Evolutionary conservation across 2,329 filamentous ascomycete species (phyloP), one percentile per base, ranked within the genome.

Genomic region (Penicillium italicum): DNA sequence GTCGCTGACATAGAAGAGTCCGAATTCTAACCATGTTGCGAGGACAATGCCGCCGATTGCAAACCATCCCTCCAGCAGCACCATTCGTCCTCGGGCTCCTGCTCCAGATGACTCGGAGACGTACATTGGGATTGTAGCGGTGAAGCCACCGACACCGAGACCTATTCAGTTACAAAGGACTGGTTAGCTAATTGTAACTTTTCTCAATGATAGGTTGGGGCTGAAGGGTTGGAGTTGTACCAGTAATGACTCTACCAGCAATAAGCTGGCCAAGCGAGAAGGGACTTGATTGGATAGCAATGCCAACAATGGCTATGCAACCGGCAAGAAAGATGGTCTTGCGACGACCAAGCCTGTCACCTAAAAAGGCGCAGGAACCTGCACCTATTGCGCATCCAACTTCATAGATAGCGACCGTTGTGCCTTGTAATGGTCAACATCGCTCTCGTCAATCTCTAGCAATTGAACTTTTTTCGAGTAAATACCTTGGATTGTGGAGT

Each of bases 21-120:
- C 75, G 28, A 74, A 69, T 44, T 75, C 74, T 8, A 76, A 62
- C 69, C 73, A 77, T 41, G 72, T 72, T 11, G 72, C 74, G 12
- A 61, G 43, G 11, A 47, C 61, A 28, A 61, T 44, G 11, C 60
- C 60, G 6, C 59, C 57, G n/a, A 62, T 62, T 3, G 59, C 59
- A 49, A 62, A 62, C 59, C 59, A 62, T 10, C 60, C 60, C 20
- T 62, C 55, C 2, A 62, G 34, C n/a, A 62, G 38, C 16, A 62
- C 60, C 60, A 61, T 62, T n/a, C 54, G 45, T 37, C 60, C 60
- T 28, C 60, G 60, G 22, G 54, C 53, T n/a, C 55, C 59, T 22
- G 60, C 53, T 7, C 43, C 40, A 16, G 60, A 61, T 11, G 59
- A 61, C 28, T 62, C 60, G 10, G 60, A 62, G 16, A 62, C 59